Conservation (phyloP, 2,329 filamentous ascomycete species). For the Aspergillus novofumigatus region DNA sequence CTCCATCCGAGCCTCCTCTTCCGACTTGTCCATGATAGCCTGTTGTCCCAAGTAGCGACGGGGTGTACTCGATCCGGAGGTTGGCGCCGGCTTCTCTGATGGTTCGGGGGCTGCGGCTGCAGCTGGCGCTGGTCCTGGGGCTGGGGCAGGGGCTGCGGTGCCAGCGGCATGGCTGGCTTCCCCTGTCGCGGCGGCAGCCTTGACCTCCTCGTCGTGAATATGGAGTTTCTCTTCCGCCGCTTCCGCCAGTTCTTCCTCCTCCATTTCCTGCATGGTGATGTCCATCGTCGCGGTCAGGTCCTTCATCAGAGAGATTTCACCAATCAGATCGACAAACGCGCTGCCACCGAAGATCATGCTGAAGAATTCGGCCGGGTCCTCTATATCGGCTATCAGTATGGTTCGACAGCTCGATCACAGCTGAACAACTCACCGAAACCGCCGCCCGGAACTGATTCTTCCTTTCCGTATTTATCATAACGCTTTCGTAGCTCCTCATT, state of each 20-base stretch:
- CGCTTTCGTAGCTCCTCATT: slow-evolving; percentile 80
- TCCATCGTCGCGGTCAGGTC: slow-evolving; percentile 98
- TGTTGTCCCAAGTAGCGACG: slow-evolving; percentile 66
- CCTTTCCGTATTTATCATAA: slow-evolving; percentile 97
- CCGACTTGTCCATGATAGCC: slow-evolving; percentile 82
- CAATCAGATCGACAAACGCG: slow-evolving; percentile 93
- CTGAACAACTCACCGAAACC: slow-evolving; percentile 66
- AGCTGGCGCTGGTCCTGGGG: slow-evolving; percentile 16
- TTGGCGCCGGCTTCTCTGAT: slow-evolving; percentile 21
- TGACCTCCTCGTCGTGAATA: slow-evolving; percentile 43
- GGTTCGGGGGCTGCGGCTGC: slow-evolving; percentile 18
- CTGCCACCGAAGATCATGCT: slow-evolving; percentile 97
- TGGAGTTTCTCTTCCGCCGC: slow-evolving; percentile 47
- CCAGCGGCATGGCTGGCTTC: slow-evolving; percentile 45
- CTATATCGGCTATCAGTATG: slow-evolving; percentile 32
- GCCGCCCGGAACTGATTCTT: slow-evolving; percentile 81
- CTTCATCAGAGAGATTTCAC: slow-evolving; percentile 98
- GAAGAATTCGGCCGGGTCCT: slow-evolving; percentile 96
- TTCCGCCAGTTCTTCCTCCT: slow-evolving; percentile 61
- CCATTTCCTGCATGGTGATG: slow-evolving; percentile 79
- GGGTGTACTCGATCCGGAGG: slow-evolving; percentile 45
- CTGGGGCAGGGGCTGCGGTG: slow-evolving; percentile 30
- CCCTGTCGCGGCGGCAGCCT: slow-evolving; percentile 37
- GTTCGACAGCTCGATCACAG: neutral
- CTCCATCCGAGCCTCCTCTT: slow-evolving; percentile 66